Conservation (phyloP, 805 yeast genomes). For the Priceomyces melissophilus region DNA sequence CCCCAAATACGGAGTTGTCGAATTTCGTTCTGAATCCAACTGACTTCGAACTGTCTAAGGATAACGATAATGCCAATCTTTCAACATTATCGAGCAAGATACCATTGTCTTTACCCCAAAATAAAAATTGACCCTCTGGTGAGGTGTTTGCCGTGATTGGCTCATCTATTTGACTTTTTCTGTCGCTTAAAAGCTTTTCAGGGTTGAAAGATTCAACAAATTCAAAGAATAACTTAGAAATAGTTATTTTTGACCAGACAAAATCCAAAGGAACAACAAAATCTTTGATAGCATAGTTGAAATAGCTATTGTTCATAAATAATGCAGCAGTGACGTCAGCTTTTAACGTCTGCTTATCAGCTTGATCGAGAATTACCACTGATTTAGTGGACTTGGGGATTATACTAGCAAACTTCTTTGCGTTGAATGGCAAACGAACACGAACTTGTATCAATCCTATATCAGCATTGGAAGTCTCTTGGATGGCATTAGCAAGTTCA, state of each 20-base stretch:
- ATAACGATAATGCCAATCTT: constrained; percentile 63
- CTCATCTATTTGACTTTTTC: constrained; percentile 12
- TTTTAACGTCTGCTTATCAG: constrained; percentile 38
- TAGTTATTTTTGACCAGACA: constrained; percentile 55
- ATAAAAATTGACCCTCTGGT: constrained; percentile 45
- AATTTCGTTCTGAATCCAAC: constrained; percentile 60
- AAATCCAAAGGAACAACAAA: constrained; percentile 50
- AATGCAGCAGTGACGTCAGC: constrained; percentile 72
- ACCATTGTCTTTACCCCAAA: constrained; percentile 71
- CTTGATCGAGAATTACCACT: constrained; percentile 67
- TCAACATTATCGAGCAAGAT: constrained; percentile 54
- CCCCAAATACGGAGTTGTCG: constrained; percentile 73
- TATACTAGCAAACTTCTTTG: constrained; percentile 51
- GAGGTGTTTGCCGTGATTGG: constrained; percentile 37
- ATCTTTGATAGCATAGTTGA: constrained; percentile 43
- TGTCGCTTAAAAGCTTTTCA: constrained; percentile 19
- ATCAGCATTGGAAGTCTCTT: constrained; percentile 30
- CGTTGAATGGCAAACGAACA: constrained; percentile 77
- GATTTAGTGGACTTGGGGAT: constrained; percentile 58
- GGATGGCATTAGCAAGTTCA: constrained; percentile 46
- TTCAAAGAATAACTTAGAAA: constrained; percentile 45
- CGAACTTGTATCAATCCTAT: constrained; percentile 70
- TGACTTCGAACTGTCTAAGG: constrained; percentile 53
- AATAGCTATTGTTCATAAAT: constrained; percentile 46
- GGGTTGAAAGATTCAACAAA: constrained; percentile 32